Evolutionary conservation across 2,329 filamentous ascomycete species (phyloP), one percentile per base, ranked within the genome.

Genomic region (Curvularia hawaiiensis): DNA sequence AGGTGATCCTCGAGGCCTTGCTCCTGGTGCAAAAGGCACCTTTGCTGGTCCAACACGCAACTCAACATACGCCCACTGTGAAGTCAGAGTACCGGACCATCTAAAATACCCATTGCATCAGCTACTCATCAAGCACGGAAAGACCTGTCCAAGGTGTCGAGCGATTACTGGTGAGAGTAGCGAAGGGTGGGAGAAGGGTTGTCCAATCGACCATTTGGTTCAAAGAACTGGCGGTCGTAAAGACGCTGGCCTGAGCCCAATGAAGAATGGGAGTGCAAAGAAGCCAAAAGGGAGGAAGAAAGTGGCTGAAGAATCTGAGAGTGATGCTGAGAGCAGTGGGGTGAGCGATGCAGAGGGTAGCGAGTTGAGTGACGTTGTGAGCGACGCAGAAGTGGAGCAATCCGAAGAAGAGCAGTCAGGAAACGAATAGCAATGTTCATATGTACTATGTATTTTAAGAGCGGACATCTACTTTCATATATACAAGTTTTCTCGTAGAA

Each of bases 71-170:
- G 80, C 79, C 3, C 86, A 88, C 68, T 81, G 85, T 60, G 85
- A 89, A 56, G 84, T 84, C 1, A 77, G 80, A 31, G 81, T 89
- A 20, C 86, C 86, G 2, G 83, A 88, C 65, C 78, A 86, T 54
- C 73, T 87, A 41, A 89, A 88, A 69, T 88, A 89, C 62, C 79
- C 84, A 16, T 77, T 89, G 8, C 86, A 88, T 72, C 80, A 86
- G 59, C 75, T 88, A 16, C 77, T 88, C 46, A 86, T 88, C 62
- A 80, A 78, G 46, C 86, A 89, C 71, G 86, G 86, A 3, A 88
- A 86, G 69, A 78, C 74, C 10, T 89, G 86, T 75, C 82, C 83
- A 0, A 75, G 85, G 43, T 89, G 86, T 68, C 77, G 83, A 44
- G 86, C 86, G 0, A 81, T 81, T 1, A 91, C 88, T 0, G 83